Conservation (phyloP, 768 basidiomycete genomes). For the Naganishia onofrii region DNA sequence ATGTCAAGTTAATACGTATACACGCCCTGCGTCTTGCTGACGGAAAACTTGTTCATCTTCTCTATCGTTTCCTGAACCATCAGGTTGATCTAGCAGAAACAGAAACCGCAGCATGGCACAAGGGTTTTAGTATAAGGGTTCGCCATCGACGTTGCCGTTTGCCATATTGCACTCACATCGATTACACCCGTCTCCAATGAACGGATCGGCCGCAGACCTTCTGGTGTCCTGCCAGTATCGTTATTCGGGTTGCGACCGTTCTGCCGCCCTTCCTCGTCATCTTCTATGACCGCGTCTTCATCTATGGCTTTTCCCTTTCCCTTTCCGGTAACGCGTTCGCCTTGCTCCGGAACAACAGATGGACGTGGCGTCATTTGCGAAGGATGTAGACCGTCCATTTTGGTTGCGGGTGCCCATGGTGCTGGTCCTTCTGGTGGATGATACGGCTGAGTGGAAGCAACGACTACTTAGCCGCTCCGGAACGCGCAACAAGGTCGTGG, state of each 20-base stretch:
- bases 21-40: background rate
- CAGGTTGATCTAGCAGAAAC: background rate
- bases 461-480: background rate
- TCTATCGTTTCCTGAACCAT: conserved; percentile 2
- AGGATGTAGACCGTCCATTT: conserved; percentile 38
- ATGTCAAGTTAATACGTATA: background rate
- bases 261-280: background rate
- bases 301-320: conserved; percentile 29
- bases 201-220: conserved; percentile 44
- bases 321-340: background rate
- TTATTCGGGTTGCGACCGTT: background rate
- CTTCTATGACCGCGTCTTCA: background rate
- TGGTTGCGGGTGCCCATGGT: conserved; percentile 46
- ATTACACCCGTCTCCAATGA: conserved; percentile 51
- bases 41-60: background rate
- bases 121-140: too few relatives aligned
- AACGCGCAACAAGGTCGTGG: background rate
- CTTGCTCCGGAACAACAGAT: background rate
- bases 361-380: conserved; percentile 28
- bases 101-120: too few relatives aligned
- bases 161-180: conserved; percentile 40
- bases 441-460: background rate
- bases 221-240: conserved; percentile 21
- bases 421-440: conserved; percentile 35
- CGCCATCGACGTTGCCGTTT: too few relatives aligned